These are phyloP conservation scores for Stentor roeselii DNA, from an alignment of 73 alveolate genomes.

Conservation along the genomic window DNA sequence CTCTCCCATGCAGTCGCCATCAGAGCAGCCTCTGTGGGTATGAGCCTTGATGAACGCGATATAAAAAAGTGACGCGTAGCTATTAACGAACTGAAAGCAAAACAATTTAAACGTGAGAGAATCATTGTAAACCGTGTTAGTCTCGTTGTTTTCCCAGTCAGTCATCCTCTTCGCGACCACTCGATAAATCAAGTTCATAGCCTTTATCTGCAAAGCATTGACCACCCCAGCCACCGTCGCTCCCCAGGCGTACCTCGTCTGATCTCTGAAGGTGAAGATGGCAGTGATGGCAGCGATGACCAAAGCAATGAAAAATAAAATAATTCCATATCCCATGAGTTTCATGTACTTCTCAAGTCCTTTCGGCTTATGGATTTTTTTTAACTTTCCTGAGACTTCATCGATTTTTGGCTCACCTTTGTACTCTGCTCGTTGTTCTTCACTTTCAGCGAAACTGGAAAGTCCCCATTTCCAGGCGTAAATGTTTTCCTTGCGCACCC, in stretches of 20 bases:
- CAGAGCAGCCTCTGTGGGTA: slow-evolving; percentile 29
- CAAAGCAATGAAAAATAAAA: slow-evolving; percentile 28
- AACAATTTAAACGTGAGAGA: slow-evolving; percentile 29
- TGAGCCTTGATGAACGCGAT: slow-evolving; percentile 36
- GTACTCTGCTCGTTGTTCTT: slow-evolving; percentile 24
- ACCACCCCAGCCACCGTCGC: slow-evolving; percentile 25
- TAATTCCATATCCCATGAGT: slow-evolving; percentile 18
- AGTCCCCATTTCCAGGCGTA: slow-evolving; percentile 29
- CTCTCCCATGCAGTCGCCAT: slow-evolving; percentile 11
- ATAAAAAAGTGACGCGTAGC: slow-evolving; percentile 38
- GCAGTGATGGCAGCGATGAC: slow-evolving; percentile 29
- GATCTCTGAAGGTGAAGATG: slow-evolving; percentile 22
- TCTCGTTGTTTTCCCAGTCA: slow-evolving; percentile 42
- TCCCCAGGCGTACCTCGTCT: slow-evolving; percentile 19
- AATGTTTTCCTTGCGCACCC: slow-evolving; percentile 7
- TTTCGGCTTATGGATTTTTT: background rate
- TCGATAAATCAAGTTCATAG: slow-evolving; percentile 26
- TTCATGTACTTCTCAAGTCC: background rate
- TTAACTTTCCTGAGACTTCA: background rate
- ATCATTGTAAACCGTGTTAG: slow-evolving; percentile 30
- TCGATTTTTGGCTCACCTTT: slow-evolving; percentile 2
- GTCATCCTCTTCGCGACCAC: slow-evolving; percentile 32
- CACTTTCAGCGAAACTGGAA: background rate
- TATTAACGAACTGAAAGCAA: slow-evolving; percentile 39
- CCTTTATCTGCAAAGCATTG: slow-evolving; percentile 35